Base-by-base conservation (phyloP, 139 green algal genomes). In the Chlorella sp. region DNA sequence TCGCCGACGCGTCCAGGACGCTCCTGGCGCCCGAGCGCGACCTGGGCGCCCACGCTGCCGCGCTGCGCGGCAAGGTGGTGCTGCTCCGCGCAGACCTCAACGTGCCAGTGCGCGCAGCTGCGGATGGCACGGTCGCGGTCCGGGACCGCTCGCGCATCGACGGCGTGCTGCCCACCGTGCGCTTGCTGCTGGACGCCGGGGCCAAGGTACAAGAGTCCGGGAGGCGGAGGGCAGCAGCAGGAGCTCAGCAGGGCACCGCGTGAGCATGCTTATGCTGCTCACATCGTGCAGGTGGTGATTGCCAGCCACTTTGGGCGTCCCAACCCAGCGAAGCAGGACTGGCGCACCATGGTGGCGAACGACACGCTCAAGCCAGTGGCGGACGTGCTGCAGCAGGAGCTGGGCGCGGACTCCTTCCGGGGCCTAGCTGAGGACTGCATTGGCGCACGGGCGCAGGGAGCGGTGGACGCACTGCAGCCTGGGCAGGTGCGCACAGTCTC, bases 21-120 rank as follows among this genome's bases (percentile, higher is more conserved):
- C 24, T 64, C 14, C 55, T 64, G 55, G 22, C 55, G 4, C 14
- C 22, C 6, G 55, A 64, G 24, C 55, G 55, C 55, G 55, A 64
- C 24, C 17, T 64, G 4, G 6, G 14, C 14, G 4, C 14, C 4
- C 36, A 62, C 36, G 34, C 22, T n/a, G 6, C 30, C 5, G 5
- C n/a, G 5, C 61, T 92, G 2, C 50, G 80, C 50, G 89, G 89
- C 34, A 87, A 89, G 72, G 69, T 70, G 0, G 89, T 92, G 20
- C 78, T 94, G 66, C 72, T 92, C 1, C 77, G 89, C 4, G 83
- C 80, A 3, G 89, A 94, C 69, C 75, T 94, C n/a, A 94, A 94
- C 73, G 87, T 93, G 5, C 89, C 89, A 1, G 74, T 91, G 31
- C 30, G 33, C 2, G n/a, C n/a, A n/a, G n/a, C n/a, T n/a, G 76